Conservation (phyloP, 78 protist genomes). For the Parvularia atlantis region DNA sequence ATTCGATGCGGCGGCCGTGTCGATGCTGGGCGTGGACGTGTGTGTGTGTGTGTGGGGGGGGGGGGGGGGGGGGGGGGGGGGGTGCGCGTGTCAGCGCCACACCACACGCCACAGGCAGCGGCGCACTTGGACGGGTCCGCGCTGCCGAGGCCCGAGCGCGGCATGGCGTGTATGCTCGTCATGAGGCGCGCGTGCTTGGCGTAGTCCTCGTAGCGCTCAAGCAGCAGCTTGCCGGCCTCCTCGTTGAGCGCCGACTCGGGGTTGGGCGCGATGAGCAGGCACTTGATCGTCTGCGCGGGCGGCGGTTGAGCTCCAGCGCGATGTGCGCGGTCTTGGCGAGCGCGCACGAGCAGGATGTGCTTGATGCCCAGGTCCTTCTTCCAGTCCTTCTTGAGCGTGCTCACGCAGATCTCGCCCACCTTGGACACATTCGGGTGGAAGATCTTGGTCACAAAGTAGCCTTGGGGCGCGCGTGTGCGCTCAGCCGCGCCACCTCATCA, state of each 20-base stretch:
- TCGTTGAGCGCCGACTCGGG: slow-evolving; percentile 97
- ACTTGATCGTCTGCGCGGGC: slow-evolving; percentile 64
- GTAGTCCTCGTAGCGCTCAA: slow-evolving; percentile 85
- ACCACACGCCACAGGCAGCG: too few species aligned
- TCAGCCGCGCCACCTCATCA: too few species aligned
- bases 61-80: too few species aligned
- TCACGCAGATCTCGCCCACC: slow-evolving; percentile 95
- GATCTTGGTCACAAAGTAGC: slow-evolving; percentile 82
- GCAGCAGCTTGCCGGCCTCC: slow-evolving; percentile 88
- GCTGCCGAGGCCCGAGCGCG: too few species aligned
- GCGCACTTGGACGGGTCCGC: too few species aligned
- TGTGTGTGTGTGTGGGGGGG: too few species aligned
- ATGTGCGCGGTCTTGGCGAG: background rate
- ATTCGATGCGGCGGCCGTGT: too few species aligned
- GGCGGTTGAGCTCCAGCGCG: background rate
- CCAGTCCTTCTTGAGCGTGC: slow-evolving; percentile 96
- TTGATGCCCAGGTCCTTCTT: slow-evolving; percentile 62
- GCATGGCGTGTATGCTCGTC: slow-evolving; percentile 71
- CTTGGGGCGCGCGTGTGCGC: too few species aligned
- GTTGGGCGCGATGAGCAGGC: slow-evolving; percentile 93
- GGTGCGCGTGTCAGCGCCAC: too few species aligned
- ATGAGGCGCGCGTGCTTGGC: slow-evolving; percentile 63
- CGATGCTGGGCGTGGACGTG: too few species aligned
- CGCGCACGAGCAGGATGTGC: slow-evolving; percentile 70
- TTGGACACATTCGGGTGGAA: slow-evolving; percentile 95